Evolutionary conservation across 208 protist species (phyloP).

Genomic region (Strigomonas galati): DNA sequence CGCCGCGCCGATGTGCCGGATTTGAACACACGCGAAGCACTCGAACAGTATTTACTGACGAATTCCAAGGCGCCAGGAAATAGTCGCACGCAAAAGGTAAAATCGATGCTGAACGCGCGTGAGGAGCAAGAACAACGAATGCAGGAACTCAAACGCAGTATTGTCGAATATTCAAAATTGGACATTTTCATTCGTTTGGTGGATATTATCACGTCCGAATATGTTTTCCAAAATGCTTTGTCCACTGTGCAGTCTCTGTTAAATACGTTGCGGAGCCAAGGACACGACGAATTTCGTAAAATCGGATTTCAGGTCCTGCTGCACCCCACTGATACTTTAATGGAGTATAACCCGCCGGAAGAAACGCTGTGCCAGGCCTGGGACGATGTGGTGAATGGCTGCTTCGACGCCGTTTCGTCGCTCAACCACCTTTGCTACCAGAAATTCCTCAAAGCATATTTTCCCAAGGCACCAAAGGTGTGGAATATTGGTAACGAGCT

Average conservation of each 20-base stretch:
- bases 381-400: slow-evolving; percentile 61
- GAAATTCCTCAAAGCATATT: slow-evolving; percentile 76
- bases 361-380: slow-evolving; percentile 51
- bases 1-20: slow-evolving; percentile 88
- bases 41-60: slow-evolving; percentile 90
- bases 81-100: slow-evolving; percentile 58
- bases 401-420: slow-evolving; percentile 54
- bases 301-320: slow-evolving; percentile 90
- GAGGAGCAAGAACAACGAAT: slow-evolving; percentile 79
- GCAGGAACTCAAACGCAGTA: slow-evolving; percentile 89
- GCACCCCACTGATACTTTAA: slow-evolving; percentile 47
- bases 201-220: slow-evolving; percentile 85
- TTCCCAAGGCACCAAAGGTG: slow-evolving; percentile 65
- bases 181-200: slow-evolving; percentile 87
- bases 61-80: slow-evolving; percentile 49
- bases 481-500: slow-evolving; percentile 77
- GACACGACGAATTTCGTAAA: slow-evolving; percentile 55
- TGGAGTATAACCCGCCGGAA: slow-evolving; percentile 80
- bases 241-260: slow-evolving; percentile 58
- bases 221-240: slow-evolving; percentile 73
- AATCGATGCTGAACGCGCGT: slow-evolving; percentile 92
- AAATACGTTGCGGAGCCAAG: slow-evolving; percentile 67
- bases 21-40: slow-evolving; percentile 86
- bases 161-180: slow-evolving; percentile 89
- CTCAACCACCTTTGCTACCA: slow-evolving; percentile 70